Evolutionary conservation across 1,139 yeast genomes (phyloP).

Genomic region (Ogataea hybrid): DNA sequence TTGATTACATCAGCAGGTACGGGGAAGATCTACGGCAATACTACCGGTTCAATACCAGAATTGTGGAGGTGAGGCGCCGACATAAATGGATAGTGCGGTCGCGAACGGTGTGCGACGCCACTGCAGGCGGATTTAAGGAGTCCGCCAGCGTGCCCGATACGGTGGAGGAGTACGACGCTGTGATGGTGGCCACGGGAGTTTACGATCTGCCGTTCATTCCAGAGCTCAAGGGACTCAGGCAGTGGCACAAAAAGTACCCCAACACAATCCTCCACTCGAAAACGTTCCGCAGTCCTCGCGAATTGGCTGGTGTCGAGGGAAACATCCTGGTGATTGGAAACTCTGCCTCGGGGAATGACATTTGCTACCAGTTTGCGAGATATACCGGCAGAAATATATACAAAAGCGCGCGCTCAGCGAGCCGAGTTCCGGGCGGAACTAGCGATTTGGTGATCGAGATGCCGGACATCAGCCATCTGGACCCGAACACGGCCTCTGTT

Average conservation of each 20-base stretch:
- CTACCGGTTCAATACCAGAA: conserved; percentile 40
- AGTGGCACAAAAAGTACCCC: conserved; percentile 46
- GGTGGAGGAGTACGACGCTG: conserved; percentile 45
- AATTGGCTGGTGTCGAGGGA: conserved; percentile 39
- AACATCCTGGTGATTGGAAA: conserved; percentile 59
- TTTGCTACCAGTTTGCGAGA: conserved; percentile 49
- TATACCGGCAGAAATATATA: conserved; percentile 39
- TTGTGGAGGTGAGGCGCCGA: conserved; percentile 33
- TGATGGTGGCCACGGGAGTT: conserved; percentile 57
- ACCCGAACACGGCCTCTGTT: conserved; percentile 33
- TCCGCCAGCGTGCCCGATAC: conserved; percentile 16
- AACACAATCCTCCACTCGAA: conserved; percentile 56
- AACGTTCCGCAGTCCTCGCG: conserved; percentile 50
- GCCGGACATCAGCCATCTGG: conserved; percentile 38
- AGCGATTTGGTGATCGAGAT: conserved; percentile 40
- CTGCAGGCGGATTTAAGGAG: conserved; percentile 28
- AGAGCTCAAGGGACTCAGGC: conserved; percentile 47
- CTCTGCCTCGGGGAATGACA: conserved; percentile 61
- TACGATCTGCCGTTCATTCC: conserved; percentile 57
- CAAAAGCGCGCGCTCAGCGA: conserved; percentile 44
- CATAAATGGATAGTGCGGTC: conserved; percentile 45
- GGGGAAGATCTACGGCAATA: conserved; percentile 38
- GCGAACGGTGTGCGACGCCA: conserved; percentile 33
- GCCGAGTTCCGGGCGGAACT: conserved; percentile 42
- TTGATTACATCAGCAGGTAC: conserved; percentile 45